Base-by-base conservation (phyloP, 768 basidiomycete species). In the Suillus clintonianus region DNA sequence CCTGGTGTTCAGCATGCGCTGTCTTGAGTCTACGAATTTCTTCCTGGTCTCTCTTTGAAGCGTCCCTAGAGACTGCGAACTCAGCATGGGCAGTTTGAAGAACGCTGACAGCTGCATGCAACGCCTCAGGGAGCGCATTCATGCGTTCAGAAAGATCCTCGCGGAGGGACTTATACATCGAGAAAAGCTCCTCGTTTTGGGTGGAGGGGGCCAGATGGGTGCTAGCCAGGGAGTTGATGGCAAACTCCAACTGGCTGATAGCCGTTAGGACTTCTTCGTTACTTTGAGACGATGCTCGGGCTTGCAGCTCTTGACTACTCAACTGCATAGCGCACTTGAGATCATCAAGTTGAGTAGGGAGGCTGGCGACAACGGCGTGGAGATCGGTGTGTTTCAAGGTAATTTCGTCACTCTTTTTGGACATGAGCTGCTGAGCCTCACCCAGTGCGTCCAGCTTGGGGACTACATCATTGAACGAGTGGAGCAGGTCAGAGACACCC, bases 11-110 rank as follows among this genome's bases (percentile, higher is more conserved):
- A 9, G 83, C 78, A 71, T 91, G 92, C 19, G 80, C 69, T 1
- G 68, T 63, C 63, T 76, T 77, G 47, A 85, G 67, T 64, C 84
- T 85, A 50, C 87, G 85, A 62, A 91, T 79, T 60, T 94, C 91
- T 11, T 92, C 90, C 34, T 88, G 73, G 68, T 93, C 90, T 55
- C 82, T 83, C 71, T 85, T 86, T 32, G 81, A 79, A 9, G 80
- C 79, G 64, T 88, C 85, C 19, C 83, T 84, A 3, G 87, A 83
- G 11, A 84, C 72, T 9, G 83, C 78, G 39, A 92, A 81, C 62
- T 91, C 90, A 11, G 85, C 81, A 61, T 90, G 83, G 14, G 85
- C 82, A 42, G 79, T 81, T 67, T 91, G 86, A 15, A 94, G 71
- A 43, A 81, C 81, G 58, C 81, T 80, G 22, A 83, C 83, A 0